These are phyloP conservation scores for Euphrasia confusa DNA, from an alignment of 257 asterid species.

Conservation along the genomic window DNA sequence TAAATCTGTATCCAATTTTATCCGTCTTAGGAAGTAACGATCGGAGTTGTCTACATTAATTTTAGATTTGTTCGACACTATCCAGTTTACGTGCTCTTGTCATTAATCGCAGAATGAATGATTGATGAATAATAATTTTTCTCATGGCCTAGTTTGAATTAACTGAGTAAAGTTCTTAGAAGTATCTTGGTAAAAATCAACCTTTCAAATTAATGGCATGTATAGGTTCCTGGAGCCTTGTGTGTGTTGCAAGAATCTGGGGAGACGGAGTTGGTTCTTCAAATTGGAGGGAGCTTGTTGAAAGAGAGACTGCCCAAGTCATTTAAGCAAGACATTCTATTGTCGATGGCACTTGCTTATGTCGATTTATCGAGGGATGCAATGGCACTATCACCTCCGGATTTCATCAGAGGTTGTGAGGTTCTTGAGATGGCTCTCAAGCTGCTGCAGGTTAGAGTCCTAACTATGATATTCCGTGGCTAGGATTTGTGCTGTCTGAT, in stretches of 20 bases:
- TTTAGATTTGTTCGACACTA: neutral
- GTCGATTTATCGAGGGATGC: slow-evolving; percentile 93
- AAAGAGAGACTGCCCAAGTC: slow-evolving; percentile 87
- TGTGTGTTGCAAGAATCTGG: slow-evolving; percentile 94
- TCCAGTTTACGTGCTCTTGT: neutral
- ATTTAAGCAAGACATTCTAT: slow-evolving; percentile 87
- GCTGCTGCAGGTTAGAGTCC: slow-evolving; percentile 65
- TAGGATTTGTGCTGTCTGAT: slow-evolving; percentile 13
- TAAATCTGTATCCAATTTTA: neutral
- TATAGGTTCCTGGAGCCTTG: slow-evolving; percentile 87
- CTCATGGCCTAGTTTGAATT: neutral
- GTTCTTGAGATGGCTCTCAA: slow-evolving; percentile 88
- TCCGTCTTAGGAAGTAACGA: slow-evolving; percentile 9
- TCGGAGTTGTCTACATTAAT: neutral
- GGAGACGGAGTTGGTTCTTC: slow-evolving; percentile 80
- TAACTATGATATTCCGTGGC: slow-evolving; percentile 2
- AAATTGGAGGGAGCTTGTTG: slow-evolving; percentile 77
- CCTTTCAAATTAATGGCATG: slow-evolving; percentile 10
- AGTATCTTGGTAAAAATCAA: neutral
- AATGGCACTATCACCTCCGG: slow-evolving; percentile 82
- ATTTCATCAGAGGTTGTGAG: slow-evolving; percentile 79
- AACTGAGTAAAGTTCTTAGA: neutral
- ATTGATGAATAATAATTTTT: neutral
- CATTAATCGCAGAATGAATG: neutral
- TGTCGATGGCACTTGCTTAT: slow-evolving; percentile 90